Base-by-base conservation (phyloP, 805 yeast species). In the Wickerhamomyces alni region DNA sequence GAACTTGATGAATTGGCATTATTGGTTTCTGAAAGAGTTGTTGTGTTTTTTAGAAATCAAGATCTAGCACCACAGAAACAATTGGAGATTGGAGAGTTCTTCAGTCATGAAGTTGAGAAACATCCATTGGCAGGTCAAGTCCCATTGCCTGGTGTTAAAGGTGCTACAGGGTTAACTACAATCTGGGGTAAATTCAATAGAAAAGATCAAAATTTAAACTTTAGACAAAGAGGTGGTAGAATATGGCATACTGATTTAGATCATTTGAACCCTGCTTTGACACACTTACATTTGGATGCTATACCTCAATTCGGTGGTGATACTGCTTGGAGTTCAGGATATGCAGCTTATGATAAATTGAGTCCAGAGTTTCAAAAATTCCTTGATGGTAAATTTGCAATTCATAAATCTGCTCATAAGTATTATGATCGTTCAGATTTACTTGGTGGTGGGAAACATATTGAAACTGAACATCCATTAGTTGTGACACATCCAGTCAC, bases 401-500 rank as follows among this genome's bases (percentile, higher is more conserved):
- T 67, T 32, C 66, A 64, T 53, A 51, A 59, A 24, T 63, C 71
- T 17, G 69, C 68, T 10, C 70, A 69, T 45, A 45, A 46, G 12
- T 69, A 63, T 43, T 46, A 60, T 24, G 65, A 67, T 43, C 58
- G 72, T 35, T 55, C 63, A 19, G 63, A 68, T 35, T 73, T 75
- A 12, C 58, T 72, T 29, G 55, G 55, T 42, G 77, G 75, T 25
- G 69, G 70, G 11, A 62, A 61, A 39, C 59, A 61, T 38, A 60
- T 75, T 41, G 76, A 70, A 48, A 66, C 77, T 49, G 74, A 65
- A 39, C 82, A 77, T 54, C 81, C 81, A 1, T 45, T 77, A 18
- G 67, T 77, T 32, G 67, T 80, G 57, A 75, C 81, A 24, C 77
- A 78, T 48, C 82, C 83, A 9, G 78, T 70, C 9, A 77, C 82